Conservation (phyloP, 1,284 basidiomycete genomes). For the Anthracocystis panici-leucophaei region DNA sequence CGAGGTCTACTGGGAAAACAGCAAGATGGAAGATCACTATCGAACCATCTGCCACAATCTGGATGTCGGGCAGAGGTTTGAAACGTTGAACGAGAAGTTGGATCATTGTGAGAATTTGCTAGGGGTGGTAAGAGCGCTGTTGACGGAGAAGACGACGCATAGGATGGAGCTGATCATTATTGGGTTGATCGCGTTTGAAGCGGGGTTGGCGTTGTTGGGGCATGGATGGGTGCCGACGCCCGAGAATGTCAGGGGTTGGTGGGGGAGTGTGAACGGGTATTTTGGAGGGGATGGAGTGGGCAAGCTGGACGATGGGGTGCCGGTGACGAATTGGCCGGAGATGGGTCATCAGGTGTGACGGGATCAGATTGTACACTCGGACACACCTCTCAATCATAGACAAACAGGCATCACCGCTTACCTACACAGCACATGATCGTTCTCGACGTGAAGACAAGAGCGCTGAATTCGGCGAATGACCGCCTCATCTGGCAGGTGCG, state of each 20-base stretch:
- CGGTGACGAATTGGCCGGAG: not conserved
- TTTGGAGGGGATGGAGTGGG: not conserved
- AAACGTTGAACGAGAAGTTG: constrained; percentile 66
- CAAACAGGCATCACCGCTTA: not conserved
- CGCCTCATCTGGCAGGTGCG: constrained; percentile 2
- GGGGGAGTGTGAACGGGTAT: constrained; percentile 4
- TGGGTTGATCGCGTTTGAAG: constrained; percentile 63
- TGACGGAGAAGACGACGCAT: constrained; percentile 65
- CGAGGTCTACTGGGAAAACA: constrained; percentile 68
- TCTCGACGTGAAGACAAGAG: not conserved
- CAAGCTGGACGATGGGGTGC: not conserved
- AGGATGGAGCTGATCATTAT: constrained; percentile 68
- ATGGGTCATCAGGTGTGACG: constrained; percentile 13
- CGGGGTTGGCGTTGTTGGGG: constrained; percentile 52
- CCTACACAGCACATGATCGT: not conserved
- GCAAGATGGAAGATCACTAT: constrained; percentile 63
- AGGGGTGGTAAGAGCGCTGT: constrained; percentile 62
- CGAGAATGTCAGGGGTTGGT: constrained; percentile 28
- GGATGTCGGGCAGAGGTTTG: constrained; percentile 63
- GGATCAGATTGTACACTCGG: not conserved
- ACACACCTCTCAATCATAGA: constrained; percentile 1
- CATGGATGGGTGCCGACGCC: constrained; percentile 61
- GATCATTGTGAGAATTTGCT: constrained; percentile 67
- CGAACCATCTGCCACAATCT: constrained; percentile 62
- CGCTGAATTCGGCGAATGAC: not conserved